Evolutionary conservation across 192 early-diverging fungal species (phyloP), one percentile per base, ranked within the genome.

Genomic region (Umbelopsis ramanniana): DNA sequence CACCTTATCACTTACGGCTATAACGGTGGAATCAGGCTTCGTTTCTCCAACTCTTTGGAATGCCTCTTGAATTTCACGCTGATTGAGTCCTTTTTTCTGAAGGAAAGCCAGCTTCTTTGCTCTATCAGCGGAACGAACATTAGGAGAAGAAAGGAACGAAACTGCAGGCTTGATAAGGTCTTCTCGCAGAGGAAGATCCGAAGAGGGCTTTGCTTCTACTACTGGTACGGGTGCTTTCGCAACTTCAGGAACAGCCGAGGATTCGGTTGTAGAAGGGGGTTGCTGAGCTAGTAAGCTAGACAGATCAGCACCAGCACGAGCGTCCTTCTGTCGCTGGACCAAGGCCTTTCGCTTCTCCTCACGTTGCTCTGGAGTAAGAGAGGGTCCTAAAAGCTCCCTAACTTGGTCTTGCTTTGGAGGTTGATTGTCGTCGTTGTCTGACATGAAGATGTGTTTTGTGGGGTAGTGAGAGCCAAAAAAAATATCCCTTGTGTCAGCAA

Each of bases 41-140:
- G 48, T 52, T 21, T 46, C 66, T 24, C 71, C 73, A 24, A 74
- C 69, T 40, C 84, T 73, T 43, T 77, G 47, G 46, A 84, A 73
- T 0, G 92, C 92, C 26, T 81, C 79, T 48, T 94, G 85, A 68
- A 95, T 93, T 76, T 95, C 93, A 23, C 78, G 85, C 24, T 78
- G 45, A 6, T 82, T 88, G 66, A 95, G 67, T 10, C 93, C 93
- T 69, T 95, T 95, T 43, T 87, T 85, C 73, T 93, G 87, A 68
- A 95, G 79, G 74, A 95, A 95, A n/a, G 90, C 86, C 40, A 93
- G 77, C 67, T 89, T 86, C 72, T 93, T 93, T 11, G 83, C 83
- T 33, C 92, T 78, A 4, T 93, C 91, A 9, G 90, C 88, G 23
- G 87, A 76, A 67, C 84, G 87, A 0, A 95, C 93, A 72, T 91